phyloP scores from a whole-genome alignment of 495 filamentous ascomycete species.

The Aspergillus campestris region DNA sequence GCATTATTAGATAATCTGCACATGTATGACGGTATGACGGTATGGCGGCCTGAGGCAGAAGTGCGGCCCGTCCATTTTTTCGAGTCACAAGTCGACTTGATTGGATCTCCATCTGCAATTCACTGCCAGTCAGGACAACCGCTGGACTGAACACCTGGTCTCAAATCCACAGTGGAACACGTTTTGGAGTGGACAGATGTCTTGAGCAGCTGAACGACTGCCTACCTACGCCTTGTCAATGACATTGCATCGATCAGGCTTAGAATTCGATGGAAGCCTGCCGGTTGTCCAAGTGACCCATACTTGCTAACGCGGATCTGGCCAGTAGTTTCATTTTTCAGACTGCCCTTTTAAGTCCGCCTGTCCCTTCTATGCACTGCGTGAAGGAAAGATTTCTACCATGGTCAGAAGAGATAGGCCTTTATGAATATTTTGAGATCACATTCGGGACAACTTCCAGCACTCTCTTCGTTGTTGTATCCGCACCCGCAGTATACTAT shows the following conservation, averaged over 20 bases:
- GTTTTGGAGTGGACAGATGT: too few species aligned
- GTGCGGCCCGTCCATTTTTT: neutral
- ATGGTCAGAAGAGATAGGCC: too few species aligned
- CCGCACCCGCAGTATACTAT: neutral
- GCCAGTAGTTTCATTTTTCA: too few species aligned
- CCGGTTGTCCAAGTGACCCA: neutral
- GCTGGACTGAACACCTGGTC: too few species aligned
- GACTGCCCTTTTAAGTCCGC: neutral
- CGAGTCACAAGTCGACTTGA: neutral
- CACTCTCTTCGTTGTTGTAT: neutral
- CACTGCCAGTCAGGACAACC: too few species aligned
- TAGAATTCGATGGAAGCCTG: conserved; percentile 16
- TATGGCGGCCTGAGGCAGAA: neutral
- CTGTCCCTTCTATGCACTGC: too few species aligned
- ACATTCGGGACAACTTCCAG: neutral
- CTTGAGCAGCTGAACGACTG: neutral
- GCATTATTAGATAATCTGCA: neutral
- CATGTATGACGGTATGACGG: neutral
- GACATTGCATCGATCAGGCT: conserved; percentile 2
- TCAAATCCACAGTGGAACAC: too few species aligned
- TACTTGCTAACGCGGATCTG: neutral
- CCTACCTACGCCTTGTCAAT: conserved; percentile 8
- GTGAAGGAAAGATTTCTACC: too few species aligned
- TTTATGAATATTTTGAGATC: too few species aligned
- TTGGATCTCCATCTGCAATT: too few species aligned